Percentiles rank a stretch among this genome's conserved stretches.
These are phyloP conservation scores for Chlorella sp. DNA, from an alignment of 139 green algal species.

Conservation along the genomic window DNA sequence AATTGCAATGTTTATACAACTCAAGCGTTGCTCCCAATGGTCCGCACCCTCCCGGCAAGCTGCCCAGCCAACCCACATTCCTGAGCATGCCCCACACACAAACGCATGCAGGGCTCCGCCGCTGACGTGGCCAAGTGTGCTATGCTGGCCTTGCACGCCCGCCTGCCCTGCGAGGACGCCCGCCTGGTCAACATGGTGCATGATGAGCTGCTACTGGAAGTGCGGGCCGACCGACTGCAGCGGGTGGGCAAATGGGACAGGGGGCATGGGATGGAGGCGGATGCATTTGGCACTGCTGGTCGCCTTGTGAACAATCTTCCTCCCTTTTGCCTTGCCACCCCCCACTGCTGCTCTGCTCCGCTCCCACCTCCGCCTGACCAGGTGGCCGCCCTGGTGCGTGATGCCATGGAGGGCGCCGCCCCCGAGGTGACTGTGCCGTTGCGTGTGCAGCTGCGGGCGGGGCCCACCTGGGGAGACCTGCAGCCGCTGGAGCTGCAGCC, in stretches of 20 bases:
- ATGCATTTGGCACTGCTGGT: no score
- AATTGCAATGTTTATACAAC: no score
- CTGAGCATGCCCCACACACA: no score
- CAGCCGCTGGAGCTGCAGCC: background rate
- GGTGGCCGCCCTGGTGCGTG: slow-evolving; percentile 53
- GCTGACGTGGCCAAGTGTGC: slow-evolving; percentile 84
- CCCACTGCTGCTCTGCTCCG: no score
- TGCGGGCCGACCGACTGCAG: slow-evolving; percentile 46
- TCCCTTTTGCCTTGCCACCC: background rate
- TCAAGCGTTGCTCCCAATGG: no score
- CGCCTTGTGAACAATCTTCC: no score
- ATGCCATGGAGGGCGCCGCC: slow-evolving; percentile 70
- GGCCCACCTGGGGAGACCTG: slow-evolving; percentile 78
- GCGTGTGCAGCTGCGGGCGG: slow-evolving; percentile 73
- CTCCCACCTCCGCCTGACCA: background rate
- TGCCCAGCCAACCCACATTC: no score
- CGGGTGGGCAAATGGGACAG: background rate
- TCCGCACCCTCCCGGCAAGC: no score
- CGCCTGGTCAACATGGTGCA: slow-evolving; percentile 48
- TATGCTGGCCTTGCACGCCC: slow-evolving; percentile 58
- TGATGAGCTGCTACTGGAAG: slow-evolving; percentile 91
- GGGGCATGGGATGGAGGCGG: no score
- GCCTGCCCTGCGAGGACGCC: background rate
- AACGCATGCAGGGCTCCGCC: slow-evolving; percentile 71
- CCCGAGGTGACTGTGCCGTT: slow-evolving; percentile 66